Base-by-base conservation (phyloP, 768 basidiomycete species). In the Nidula microcarpa region DNA sequence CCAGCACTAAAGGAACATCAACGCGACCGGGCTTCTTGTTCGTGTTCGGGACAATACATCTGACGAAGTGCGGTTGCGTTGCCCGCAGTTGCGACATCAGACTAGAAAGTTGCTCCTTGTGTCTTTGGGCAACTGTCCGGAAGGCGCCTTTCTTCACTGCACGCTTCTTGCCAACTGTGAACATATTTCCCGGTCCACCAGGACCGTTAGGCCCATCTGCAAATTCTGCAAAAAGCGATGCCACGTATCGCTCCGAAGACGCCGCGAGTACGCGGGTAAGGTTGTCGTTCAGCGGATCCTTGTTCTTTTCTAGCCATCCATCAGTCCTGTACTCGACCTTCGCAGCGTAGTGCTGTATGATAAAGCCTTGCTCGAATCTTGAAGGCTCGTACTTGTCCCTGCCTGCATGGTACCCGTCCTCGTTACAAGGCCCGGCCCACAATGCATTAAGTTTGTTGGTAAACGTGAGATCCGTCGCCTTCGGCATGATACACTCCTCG, bases 401-500 rank as follows among this genome's bases (percentile, higher is more conserved):
- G 14, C 91, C 92, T 3, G 83, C 87, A 68, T 94, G 91, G 10
- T 71, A 73, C 14, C 72, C 67, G 34, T 81, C 81, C 3, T 79
- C 80, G 45, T 82, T 78, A 7, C 68, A 69, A 30, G 69, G 62
- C 23, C 73, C 64, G 14, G 74, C 74, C 94, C 94, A 98, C 54
- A 92, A 74, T 10, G 80, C 75, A 60, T 93, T 81, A 2, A 98
- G 80, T 69, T 98, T 98, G 71, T 92, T 84, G 33, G 94, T 93
- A 73, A 99, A 98, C 0, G 95, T 98, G 43, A 84, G 71, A 67
- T 99, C 96, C 10, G 89, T 92, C 3, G 96, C 96, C 66, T 93
- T 94, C n/a, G 96, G 97, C 96, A 98, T 99, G 69, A 99, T 98
- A 66, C 96, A 98, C 58, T 98, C 96, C 65, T 98, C 97, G 66